These are phyloP conservation scores for Solanum chiquidenum DNA, from an alignment of 257 asterid genomes.

Conservation along the genomic window DNA sequence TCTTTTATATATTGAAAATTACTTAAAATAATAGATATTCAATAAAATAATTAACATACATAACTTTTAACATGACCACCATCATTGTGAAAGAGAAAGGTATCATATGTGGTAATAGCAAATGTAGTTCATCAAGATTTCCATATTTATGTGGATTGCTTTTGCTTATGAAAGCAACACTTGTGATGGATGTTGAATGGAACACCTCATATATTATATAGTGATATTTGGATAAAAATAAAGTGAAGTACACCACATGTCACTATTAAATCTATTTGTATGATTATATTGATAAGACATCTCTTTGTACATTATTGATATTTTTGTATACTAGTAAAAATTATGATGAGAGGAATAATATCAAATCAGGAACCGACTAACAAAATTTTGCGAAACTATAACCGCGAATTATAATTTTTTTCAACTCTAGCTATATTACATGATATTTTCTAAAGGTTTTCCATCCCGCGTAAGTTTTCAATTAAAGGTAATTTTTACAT, in stretches of 20 bases:
- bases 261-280: not conserved
- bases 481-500: not conserved
- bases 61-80: not conserved
- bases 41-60: not conserved
- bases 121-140: not conserved
- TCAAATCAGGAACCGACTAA: no score
- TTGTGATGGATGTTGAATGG: not conserved
- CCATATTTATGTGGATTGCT: not conserved
- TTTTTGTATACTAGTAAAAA: not conserved
- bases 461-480: not conserved
- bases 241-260: not conserved
- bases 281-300: not conserved
- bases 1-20: not conserved
- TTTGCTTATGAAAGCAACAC: not conserved
- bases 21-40: not conserved
- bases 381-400: not conserved
- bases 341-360: not conserved
- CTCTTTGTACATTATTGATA: not conserved
- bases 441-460: not conserved
- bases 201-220: not conserved
- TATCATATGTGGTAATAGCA: not conserved
- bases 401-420: no score
- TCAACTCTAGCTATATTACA: not conserved
- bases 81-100: not conserved
- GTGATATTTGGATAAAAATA: not conserved